Conservation (phyloP, 768 basidiomycete species). For the Russula virescens region DNA sequence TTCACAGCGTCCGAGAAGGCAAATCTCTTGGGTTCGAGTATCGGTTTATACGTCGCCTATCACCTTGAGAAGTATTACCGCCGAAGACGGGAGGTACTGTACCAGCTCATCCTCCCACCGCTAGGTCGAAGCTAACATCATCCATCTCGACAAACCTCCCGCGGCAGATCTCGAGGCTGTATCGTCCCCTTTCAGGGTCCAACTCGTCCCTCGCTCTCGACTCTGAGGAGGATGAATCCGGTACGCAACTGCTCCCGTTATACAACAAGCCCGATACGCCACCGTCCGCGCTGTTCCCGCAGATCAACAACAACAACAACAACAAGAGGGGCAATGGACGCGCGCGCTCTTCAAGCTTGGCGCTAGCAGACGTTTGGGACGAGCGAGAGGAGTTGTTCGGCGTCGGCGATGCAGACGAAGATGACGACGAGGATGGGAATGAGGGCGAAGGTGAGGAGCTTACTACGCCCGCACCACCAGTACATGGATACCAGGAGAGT, state of each 20-base stretch:
- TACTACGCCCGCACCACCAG: not conserved
- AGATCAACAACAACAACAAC: not conserved
- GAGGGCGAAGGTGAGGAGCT: conserved; percentile 31
- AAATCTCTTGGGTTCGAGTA: conserved; percentile 65
- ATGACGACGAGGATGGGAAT: conserved; percentile 32
- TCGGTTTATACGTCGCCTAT: conserved; percentile 63
- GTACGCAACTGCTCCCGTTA: conserved; percentile 58
- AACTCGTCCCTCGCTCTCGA: conserved; percentile 33
- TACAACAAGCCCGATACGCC: conserved; percentile 29
- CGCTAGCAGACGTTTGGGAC: conserved; percentile 64
- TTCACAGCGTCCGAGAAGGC: conserved; percentile 43
- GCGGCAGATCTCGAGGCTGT: conserved; percentile 65
- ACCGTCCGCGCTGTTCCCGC: conserved; percentile 6
- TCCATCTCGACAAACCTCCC: not conserved
- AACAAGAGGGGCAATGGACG: conserved; percentile 15
- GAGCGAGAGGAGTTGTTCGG: conserved; percentile 72
- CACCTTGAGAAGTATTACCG: conserved; percentile 73
- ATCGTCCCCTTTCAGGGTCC: conserved; percentile 60
- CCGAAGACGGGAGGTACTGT: conserved; percentile 65
- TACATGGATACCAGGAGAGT: not conserved
- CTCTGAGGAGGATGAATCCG: conserved; percentile 45
- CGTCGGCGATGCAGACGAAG: conserved; percentile 58
- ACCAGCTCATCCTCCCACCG: not conserved
- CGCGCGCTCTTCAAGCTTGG: conserved; percentile 14
- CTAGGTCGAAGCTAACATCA: not conserved